Evolutionary conservation across 257 asterid species (phyloP), one percentile per base, ranked within the genome.

Genomic region (Nicotiana otophora): DNA sequence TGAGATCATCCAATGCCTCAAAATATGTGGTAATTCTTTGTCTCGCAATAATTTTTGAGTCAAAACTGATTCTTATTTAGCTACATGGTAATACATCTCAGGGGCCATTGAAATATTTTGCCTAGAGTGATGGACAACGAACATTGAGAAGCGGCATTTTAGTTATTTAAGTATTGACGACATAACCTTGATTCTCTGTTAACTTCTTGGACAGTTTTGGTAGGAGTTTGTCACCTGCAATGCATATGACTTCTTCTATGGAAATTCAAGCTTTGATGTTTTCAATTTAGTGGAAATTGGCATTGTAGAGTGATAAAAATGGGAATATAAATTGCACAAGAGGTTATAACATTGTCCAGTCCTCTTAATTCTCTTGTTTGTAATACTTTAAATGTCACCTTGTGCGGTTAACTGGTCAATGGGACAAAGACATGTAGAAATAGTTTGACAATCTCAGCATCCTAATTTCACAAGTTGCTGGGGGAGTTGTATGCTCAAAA

Each of bases 1-100:
- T 94, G 91, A 91, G 99, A 88, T 94, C 99, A 84, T 96, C 98
- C 33, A 84, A 74, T 87, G 86, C 95, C 82, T 94, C 99, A 85
- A 94, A 92, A 93, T 94, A 93, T 88, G 96, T 96, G 98, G 99
- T 96, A 89, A 55, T 80, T 88, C 28, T 78, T 54, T 60, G 61
- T 51, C 80, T 75, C 42, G 46, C 63, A 75, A 48, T 74, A 75
- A 14, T 28, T 51, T 28, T 51, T 51, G 16, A 28, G 80, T 75
- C 42, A 51, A 75, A 74, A 26, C 63, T 75, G 80, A 51, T 75
- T 75, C 42, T 75, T 75, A 51, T 72, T 55, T 84, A 65, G 72
- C 65, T 63, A 39, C 76, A 54, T 61, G 54, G 67, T 85, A 81
- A 67, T 51, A 51, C 19, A 10, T 15, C 61, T 23, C 61, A 46